Base-by-base conservation (phyloP, 1,139 yeast genomes). In the Kodamaea derodonti region DNA sequence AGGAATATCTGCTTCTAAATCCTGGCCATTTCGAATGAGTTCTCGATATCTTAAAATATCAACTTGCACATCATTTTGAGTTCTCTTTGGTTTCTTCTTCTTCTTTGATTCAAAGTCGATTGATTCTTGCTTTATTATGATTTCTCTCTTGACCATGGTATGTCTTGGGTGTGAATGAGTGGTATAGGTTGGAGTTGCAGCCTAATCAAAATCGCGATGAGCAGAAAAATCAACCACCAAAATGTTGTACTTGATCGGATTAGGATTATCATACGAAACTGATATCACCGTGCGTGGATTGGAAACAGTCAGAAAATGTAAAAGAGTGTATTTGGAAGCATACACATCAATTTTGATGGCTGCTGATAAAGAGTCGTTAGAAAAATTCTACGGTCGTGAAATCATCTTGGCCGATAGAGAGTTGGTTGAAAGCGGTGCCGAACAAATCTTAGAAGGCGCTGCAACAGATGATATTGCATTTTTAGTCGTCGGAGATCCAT, bases 321-420 rank as follows among this genome's bases (percentile, higher is more conserved):
- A 83, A 52, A 71, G 96, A 28, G 96, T 92, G 10, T 92, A 92
- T 49, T 70, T 92, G 39, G 98, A 92, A 62, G 97, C 95, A 2
- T 92, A 92, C 61, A 92, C 98, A 2, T 84, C 95, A 31, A 90
- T 92, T 45, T 69, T 92, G 43, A 90, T 92, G 97, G 90, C 95
- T 18, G 95, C 97, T 4, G 78, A 83, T 47, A 68, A 79, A 53
- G 75, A 69, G 35, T 56, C 71, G 10, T 56, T 84, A 38, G 97
- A 88, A 53, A 72, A 75, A 49, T 87, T 82, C 52, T 92, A 92
- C 54, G 97, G 95, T 8, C 74, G 88, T 45, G 83, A 80, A 49
- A 84, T 92, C 23, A 80, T 84, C 29, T 65, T 92, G 37, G 98
- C 98, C 11, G 97, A 92, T 54, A 73, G 98, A 58, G 98, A 92